Evolutionary conservation across 2,329 filamentous ascomycete genomes (phyloP).

Genomic region (Pyrenophora graminea): DNA sequence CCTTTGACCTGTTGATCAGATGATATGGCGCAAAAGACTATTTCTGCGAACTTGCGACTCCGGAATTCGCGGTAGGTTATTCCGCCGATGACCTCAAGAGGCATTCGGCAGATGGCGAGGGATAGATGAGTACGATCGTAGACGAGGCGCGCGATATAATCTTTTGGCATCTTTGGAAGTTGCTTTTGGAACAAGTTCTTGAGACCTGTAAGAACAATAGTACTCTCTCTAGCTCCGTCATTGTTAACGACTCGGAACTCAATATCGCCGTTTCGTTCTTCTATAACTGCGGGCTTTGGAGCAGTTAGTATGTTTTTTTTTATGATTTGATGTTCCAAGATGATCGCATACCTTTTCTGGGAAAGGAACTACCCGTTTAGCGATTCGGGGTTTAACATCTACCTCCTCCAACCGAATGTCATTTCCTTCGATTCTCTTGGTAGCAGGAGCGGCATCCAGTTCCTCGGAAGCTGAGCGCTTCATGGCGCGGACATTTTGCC

Average conservation of each 20-base stretch:
- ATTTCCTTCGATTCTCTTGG: background rate
- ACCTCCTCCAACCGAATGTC: background rate
- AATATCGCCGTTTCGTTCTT: slow-evolving; percentile 91
- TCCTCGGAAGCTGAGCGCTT: slow-evolving; percentile 2
- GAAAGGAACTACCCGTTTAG: slow-evolving; percentile 3
- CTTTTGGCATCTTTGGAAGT: slow-evolving; percentile 97
- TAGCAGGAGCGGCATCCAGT: background rate
- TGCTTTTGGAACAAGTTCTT: slow-evolving; percentile 99
- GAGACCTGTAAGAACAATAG: slow-evolving; percentile 89
- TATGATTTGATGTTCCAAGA: background rate
- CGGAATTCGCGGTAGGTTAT: slow-evolving; percentile 96
- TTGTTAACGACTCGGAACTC: slow-evolving; percentile 98
- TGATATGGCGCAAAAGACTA: slow-evolving; percentile 96
- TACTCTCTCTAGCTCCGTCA: slow-evolving; percentile 80
- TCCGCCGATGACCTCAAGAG: slow-evolving; percentile 87
- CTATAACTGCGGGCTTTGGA: slow-evolving; percentile 81
- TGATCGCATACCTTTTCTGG: slow-evolving; percentile 11
- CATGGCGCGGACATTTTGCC: background rate
- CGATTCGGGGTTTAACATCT: slow-evolving; percentile 1
- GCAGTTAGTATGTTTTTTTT: slow-evolving; percentile 2
- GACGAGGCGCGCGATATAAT: slow-evolving; percentile 94
- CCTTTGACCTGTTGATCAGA: slow-evolving; percentile 98
- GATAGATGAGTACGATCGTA: slow-evolving; percentile 95
- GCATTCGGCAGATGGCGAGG: slow-evolving; percentile 95
- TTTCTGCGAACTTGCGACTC: slow-evolving; percentile 88